phyloP scores from a whole-genome alignment of 441 rosid species.

The Pelargonium citronellum region DNA sequence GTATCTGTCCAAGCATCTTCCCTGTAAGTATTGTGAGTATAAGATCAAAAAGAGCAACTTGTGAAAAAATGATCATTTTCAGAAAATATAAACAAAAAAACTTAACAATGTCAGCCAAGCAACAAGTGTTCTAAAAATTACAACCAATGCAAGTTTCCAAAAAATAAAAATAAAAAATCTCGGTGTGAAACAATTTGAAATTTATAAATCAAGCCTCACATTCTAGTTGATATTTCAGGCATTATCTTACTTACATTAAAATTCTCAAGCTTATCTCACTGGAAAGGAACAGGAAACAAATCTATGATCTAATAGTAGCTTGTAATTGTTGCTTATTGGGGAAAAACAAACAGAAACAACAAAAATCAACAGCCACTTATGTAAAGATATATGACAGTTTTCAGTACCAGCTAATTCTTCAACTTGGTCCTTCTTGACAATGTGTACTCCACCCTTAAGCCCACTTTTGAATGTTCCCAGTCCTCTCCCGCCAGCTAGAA shows the following conservation, averaged over 20 bases:
- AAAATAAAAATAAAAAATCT: no score
- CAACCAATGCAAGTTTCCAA: no score
- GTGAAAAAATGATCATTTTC: not conserved
- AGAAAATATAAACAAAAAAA: not conserved
- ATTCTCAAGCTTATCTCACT: not conserved
- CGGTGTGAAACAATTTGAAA: no score
- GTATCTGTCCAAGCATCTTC: slow-evolving; percentile 93
- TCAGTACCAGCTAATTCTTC: slow-evolving; percentile 72
- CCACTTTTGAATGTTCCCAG: slow-evolving; percentile 82
- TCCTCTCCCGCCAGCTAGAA: slow-evolving; percentile 98
- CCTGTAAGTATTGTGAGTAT: slow-evolving; percentile 33
- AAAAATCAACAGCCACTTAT: not conserved
- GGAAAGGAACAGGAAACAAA: not conserved
- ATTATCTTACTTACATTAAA: not conserved
- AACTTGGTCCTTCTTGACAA: slow-evolving; percentile 64
- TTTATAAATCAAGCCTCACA: no score
- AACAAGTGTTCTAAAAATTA: no score
- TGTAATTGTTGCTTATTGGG: no score
- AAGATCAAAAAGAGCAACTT: not conserved
- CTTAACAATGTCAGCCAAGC: not conserved
- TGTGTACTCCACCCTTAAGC: slow-evolving; percentile 92
- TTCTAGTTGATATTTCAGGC: not conserved
- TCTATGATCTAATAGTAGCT: not conserved
- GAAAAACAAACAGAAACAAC: not conserved
- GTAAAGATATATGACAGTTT: not conserved